Conservation (phyloP, 129 eudicot species). For the Flaveria linearis region DNA sequence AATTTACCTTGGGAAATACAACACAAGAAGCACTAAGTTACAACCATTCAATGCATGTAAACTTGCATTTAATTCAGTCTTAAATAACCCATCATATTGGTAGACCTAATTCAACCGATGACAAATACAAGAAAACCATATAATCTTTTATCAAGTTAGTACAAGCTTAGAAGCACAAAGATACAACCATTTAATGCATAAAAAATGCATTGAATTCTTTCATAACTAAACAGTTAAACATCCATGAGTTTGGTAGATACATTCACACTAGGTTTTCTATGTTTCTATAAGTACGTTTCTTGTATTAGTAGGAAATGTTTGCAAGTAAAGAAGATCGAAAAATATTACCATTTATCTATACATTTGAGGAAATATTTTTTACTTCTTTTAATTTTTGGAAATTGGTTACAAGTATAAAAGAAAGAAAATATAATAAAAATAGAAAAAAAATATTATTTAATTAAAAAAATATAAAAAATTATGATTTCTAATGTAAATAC, state of each 20-base stretch:
- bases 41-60: conserved; percentile 22
- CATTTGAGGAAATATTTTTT: too few relatives aligned
- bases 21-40: conserved; percentile 23
- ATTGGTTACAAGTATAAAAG: not conserved
- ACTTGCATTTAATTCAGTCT: conserved; percentile 30
- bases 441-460: too few relatives aligned
- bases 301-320: too few relatives aligned
- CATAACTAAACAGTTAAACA: too few relatives aligned
- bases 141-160: not conserved
- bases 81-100: conserved; percentile 26
- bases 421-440: conserved; percentile 10
- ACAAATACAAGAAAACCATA: not conserved
- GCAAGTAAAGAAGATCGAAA: too few relatives aligned
- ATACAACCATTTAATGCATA: conserved; percentile 13
- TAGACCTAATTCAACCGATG: conserved; percentile 28
- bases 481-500: too few relatives aligned
- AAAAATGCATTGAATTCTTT: conserved; percentile 26
- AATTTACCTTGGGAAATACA: conserved; percentile 19
- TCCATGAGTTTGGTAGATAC: too few relatives aligned
- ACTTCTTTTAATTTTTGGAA: too few relatives aligned
- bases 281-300: too few relatives aligned
- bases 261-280: too few relatives aligned
- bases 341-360: too few relatives aligned
- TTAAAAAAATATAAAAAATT: too few relatives aligned
- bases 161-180: conserved; percentile 23